phyloP scores from a whole-genome alignment of 73 alveolate genomes.

The Paramecium sonneborni region DNA sequence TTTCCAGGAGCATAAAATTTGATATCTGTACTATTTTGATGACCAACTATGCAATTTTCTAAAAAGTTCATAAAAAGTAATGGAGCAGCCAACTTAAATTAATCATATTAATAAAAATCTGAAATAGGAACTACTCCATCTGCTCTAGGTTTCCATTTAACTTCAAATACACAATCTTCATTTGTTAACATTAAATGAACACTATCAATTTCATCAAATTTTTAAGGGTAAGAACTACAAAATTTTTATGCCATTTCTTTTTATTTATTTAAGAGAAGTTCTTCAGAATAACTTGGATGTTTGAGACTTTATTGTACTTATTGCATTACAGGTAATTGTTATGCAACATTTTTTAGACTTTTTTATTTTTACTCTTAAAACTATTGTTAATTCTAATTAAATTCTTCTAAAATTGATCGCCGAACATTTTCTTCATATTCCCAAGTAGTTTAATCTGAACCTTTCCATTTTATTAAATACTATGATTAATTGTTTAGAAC shows the following conservation, averaged over 20 bases:
- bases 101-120: background rate
- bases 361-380: background rate
- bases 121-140: background rate
- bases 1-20: conserved; percentile 17
- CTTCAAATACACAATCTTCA: conserved; percentile 11
- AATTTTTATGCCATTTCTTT: background rate
- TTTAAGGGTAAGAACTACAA: background rate
- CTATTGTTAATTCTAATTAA: background rate
- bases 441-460: background rate
- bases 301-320: background rate
- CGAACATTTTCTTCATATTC: conserved; percentile 2
- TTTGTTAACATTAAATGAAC: background rate
- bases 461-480: conserved; percentile 11
- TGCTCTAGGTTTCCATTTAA: conserved; percentile 12
- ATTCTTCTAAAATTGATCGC: background rate
- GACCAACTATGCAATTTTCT: background rate
- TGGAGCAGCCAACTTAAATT: background rate
- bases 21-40: background rate
- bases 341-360: background rate
- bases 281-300: conserved; percentile 9
- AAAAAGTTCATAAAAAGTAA: conserved; percentile 5
- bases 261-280: background rate
- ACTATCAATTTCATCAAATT: background rate
- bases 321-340: background rate
- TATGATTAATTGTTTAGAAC: background rate